These are phyloP conservation scores for Beta vulgaris DNA, from an alignment of 148 eudicot genomes.

Conservation along the genomic window DNA sequence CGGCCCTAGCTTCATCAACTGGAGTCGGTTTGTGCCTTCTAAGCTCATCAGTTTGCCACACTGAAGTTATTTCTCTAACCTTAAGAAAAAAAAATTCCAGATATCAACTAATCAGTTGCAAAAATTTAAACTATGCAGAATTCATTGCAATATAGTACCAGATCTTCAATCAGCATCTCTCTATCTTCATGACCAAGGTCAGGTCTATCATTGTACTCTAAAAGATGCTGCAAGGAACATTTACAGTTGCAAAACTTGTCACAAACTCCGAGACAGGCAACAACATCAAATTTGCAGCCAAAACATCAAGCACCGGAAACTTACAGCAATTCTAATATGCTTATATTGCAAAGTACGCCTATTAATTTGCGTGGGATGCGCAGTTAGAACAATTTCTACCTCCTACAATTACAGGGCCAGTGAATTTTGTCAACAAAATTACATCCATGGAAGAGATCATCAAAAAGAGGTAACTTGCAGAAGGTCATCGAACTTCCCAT, in stretches of 20 bases:
- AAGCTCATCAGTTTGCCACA: slow-evolving; percentile 97
- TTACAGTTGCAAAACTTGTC: not conserved
- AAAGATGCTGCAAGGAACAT: slow-evolving; percentile 62
- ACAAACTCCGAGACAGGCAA: slow-evolving; percentile 11
- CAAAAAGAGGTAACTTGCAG: not conserved
- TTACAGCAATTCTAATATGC: slow-evolving; percentile 81
- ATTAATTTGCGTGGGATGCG: slow-evolving; percentile 94
- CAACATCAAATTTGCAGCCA: not conserved
- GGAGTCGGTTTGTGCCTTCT: slow-evolving; percentile 94
- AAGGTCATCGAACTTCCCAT: slow-evolving; percentile 12
- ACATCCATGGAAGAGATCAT: not conserved
- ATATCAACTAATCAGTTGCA: not conserved
- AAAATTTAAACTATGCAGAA: not conserved
- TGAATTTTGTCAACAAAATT: not conserved
- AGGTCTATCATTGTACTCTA: slow-evolving; percentile 78
- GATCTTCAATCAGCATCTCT: slow-evolving; percentile 86
- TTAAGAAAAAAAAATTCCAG: slow-evolving; percentile 22
- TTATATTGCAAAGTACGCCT: slow-evolving; percentile 85
- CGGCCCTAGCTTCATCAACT: slow-evolving; percentile 96
- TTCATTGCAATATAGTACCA: slow-evolving; percentile 43
- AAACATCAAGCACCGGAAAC: slow-evolving; percentile 11
- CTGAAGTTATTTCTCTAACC: slow-evolving; percentile 89
- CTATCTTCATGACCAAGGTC: slow-evolving; percentile 81
- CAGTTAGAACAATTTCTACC: slow-evolving; percentile 91
- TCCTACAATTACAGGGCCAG: slow-evolving; percentile 45